Base-by-base conservation (phyloP, 2,329 filamentous ascomycete species). In the Fusarium sp. region DNA sequence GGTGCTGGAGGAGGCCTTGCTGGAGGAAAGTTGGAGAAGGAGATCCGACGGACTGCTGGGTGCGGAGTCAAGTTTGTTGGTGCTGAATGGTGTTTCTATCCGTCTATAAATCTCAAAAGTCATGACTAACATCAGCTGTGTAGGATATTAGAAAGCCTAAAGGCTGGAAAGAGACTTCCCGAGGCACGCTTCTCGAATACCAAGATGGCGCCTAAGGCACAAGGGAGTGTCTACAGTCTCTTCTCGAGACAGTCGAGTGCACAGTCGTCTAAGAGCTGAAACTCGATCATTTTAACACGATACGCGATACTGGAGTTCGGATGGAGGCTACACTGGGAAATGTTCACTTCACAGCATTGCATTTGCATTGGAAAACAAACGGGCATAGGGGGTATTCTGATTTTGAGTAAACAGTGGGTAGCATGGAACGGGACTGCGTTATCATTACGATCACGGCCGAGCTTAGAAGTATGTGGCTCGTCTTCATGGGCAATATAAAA, bases 81-180 rank as follows among this genome's bases (percentile, higher is more conserved):
- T 54, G 92, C 91, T 27, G 91, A 97, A 74, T 98, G 94, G 93
- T 92, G 77, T 53, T 45, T 61, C 22, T 16, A 16, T 41, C 18
- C 12, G 22, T 27, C 22, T 43, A 18, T 32, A 29, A n/a, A 22
- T 12, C 25, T n/a, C 12, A 13, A 41, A 16, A n/a, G 40, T 29
- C n/a, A 16, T 15, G 16, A 43, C 55, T 66, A 55, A 66, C 30
- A 10, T 5, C 13, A 32, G n/a, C 2, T 16, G 12, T 15, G 6
- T 43, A 93, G 92, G 93, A 88, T 93, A 8, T 81, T 97, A n/a
- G 92, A 97, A 77, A 94, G 93, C 78, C 85, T 97, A 71, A 92
- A 91, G 71, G 89, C 87, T 2, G 91, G 91, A 5, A 93, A 88
- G 77, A 85, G 94, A 58, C 83, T 97, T 44, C 85, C 92, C 0